A percentile compares a stretch with the other conserved stretches of the same genome.
Evolutionary conservation across 208 protist species (phyloP).

Genomic region (Polymyxa betae): DNA sequence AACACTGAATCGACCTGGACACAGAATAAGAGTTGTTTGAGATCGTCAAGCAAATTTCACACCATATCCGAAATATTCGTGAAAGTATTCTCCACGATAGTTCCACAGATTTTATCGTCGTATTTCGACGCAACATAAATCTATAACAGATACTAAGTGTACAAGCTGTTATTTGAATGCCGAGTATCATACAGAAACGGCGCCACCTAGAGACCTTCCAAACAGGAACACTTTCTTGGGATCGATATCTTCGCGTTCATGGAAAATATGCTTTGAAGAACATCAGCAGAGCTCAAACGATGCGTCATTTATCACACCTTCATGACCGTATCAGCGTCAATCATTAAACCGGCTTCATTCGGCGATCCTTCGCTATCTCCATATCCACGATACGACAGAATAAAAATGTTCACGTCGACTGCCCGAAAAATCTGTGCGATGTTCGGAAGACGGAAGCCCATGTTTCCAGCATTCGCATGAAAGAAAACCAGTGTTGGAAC

Average conservation of each 20-base stretch:
- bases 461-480: constrained; percentile 65
- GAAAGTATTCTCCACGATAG: constrained; percentile 67
- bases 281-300: constrained; percentile 33
- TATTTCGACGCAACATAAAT: neutral
- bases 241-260: constrained; percentile 59
- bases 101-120: constrained; percentile 36
- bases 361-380: constrained; percentile 63
- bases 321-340: constrained; percentile 61
- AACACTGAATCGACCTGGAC: constrained; percentile 55
- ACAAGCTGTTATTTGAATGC: neutral
- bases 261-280: constrained; percentile 31
- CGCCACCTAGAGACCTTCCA: constrained; percentile 63
- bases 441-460: constrained; percentile 60
- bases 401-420: constrained; percentile 60
- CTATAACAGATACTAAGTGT: neutral
- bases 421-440: neutral
- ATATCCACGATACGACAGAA: constrained; percentile 63
- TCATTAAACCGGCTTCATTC: constrained; percentile 53
- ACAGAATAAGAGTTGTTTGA: neutral
- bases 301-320: constrained; percentile 1
- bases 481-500: constrained; percentile 63
- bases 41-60: neutral
- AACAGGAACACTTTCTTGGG: constrained; percentile 55
- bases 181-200: constrained; percentile 54
- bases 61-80: constrained; percentile 65